Percentiles rank a stretch among this genome's conserved stretches.
These are phyloP conservation scores for Mycogone perniciosa DNA, from an alignment of 2,329 filamentous ascomycete species.

Conservation along the genomic window DNA sequence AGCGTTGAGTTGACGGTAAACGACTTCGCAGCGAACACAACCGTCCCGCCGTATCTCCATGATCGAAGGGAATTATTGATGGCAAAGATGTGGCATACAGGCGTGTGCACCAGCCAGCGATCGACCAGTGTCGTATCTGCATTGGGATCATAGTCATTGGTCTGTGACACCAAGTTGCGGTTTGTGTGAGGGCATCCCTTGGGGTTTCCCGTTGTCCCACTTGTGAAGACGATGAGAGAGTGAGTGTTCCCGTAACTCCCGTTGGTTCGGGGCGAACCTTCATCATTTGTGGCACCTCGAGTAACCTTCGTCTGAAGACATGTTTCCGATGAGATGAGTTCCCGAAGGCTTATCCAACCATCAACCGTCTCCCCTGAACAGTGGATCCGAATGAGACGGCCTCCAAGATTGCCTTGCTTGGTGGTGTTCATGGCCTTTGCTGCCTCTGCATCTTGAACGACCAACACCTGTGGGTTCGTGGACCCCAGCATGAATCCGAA, in stretches of 20 bases:
- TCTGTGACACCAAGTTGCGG: constrained; percentile 33
- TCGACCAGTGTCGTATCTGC: constrained; percentile 22
- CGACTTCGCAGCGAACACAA: constrained; percentile 30
- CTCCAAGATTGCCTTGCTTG: not conserved
- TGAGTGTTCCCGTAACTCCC: constrained; percentile 16
- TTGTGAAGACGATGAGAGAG: constrained; percentile 41
- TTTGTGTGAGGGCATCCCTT: constrained; percentile 40
- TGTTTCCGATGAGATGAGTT: constrained; percentile 7
- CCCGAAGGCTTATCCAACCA: constrained; percentile 18
- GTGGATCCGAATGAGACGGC: constrained; percentile 15
- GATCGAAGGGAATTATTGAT: constrained; percentile 33
- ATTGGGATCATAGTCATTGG: constrained; percentile 31
- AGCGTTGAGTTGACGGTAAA: constrained; percentile 30
- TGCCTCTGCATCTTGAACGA: constrained; percentile 25
- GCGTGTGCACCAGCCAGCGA: constrained; percentile 34
- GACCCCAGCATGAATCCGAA: constrained; percentile 18
- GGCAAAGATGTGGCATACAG: constrained; percentile 33
- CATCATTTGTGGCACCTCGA: constrained; percentile 2
- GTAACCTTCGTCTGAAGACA: not conserved
- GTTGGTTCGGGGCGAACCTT: constrained; percentile 3
- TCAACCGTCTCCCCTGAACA: constrained; percentile 17
- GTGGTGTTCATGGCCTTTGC: constrained; percentile 17
- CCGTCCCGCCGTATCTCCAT: constrained; percentile 29
- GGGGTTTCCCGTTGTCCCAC: constrained; percentile 42
- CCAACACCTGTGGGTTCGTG: constrained; percentile 23